These are phyloP conservation scores for Kodamaea fungicola DNA, from an alignment of 1,139 yeast genomes.

Conservation along the genomic window DNA sequence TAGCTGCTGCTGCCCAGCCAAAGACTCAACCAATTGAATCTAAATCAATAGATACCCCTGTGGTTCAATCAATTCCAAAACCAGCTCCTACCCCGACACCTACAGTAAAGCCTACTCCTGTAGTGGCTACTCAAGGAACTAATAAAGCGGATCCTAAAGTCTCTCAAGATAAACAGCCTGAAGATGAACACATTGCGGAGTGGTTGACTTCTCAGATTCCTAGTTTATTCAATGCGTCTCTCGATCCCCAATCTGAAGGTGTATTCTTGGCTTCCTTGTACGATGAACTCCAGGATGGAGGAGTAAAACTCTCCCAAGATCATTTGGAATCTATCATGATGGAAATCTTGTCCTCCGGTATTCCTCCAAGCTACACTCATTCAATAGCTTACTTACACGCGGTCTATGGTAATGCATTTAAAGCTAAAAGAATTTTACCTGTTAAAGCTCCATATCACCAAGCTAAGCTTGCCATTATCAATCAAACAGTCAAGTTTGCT, in stretches of 20 bases:
- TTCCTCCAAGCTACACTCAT: constrained; percentile 20
- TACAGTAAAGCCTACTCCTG: too few relatives aligned
- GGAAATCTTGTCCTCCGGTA: constrained; percentile 57
- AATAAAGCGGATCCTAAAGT: not conserved
- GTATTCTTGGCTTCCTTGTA: constrained; percentile 35
- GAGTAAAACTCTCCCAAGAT: constrained; percentile 21
- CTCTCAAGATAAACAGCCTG: too few relatives aligned
- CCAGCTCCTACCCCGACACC: too few relatives aligned
- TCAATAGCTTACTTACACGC: constrained; percentile 48
- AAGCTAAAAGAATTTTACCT: constrained; percentile 38
- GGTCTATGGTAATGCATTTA: constrained; percentile 40
- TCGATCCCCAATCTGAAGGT: constrained; percentile 11
- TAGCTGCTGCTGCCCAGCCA: constrained; percentile 16
- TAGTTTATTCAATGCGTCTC: constrained; percentile 39
- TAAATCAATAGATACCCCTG: constrained; percentile 14
- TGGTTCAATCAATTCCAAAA: constrained; percentile 4
- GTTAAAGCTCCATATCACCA: constrained; percentile 37
- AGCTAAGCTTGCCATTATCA: constrained; percentile 38
- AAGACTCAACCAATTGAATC: not conserved
- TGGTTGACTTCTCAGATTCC: constrained; percentile 34
- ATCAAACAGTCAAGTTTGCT: constrained; percentile 50
- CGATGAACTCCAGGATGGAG: constrained; percentile 31
- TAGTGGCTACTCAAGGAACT: not conserved
- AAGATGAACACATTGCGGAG: constrained; percentile 18
- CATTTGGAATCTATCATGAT: constrained; percentile 49